Percentiles rank a stretch among this genome's conserved stretches.
These are phyloP conservation scores for Liriodendron chinense DNA, from an alignment of 164 flowering plant species.

Conservation along the genomic window DNA sequence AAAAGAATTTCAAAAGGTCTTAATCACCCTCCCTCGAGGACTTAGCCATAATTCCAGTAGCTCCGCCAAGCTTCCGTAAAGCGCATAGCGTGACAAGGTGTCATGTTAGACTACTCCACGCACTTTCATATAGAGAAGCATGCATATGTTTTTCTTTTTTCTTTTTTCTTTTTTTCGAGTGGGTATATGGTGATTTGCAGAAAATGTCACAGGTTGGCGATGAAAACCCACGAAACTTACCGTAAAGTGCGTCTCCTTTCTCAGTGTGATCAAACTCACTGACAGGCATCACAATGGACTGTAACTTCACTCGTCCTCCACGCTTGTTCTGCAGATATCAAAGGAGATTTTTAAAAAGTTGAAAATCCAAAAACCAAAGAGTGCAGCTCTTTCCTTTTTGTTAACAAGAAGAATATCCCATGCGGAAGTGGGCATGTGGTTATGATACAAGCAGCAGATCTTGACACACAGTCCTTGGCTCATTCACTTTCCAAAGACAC, in stretches of 20 bases:
- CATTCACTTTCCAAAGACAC: neutral
- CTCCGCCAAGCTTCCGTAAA: no score
- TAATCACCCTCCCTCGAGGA: no score
- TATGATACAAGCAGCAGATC: neutral
- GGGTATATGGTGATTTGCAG: no score
- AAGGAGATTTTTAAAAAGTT: neutral
- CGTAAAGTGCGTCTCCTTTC: slow-evolving; percentile 88
- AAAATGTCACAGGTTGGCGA: neutral
- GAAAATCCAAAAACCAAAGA: neutral
- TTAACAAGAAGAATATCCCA: neutral
- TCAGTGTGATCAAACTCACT: slow-evolving; percentile 78
- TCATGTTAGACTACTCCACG: no score
- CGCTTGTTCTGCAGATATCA: slow-evolving; percentile 62
- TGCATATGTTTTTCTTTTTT: no score
- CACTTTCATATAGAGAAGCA: no score
- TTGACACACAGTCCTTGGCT: neutral
- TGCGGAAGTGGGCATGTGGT: neutral
- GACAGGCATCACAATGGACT: slow-evolving; percentile 64
- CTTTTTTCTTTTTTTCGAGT: no score
- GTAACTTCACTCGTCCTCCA: slow-evolving; percentile 83
- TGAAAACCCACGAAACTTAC: slow-evolving; percentile 28
- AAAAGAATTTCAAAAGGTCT: no score
- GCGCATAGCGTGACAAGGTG: no score
- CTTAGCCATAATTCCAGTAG: no score
- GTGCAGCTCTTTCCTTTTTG: neutral